Base-by-base conservation (phyloP, 805 yeast genomes). In the Starmerella powellii region DNA sequence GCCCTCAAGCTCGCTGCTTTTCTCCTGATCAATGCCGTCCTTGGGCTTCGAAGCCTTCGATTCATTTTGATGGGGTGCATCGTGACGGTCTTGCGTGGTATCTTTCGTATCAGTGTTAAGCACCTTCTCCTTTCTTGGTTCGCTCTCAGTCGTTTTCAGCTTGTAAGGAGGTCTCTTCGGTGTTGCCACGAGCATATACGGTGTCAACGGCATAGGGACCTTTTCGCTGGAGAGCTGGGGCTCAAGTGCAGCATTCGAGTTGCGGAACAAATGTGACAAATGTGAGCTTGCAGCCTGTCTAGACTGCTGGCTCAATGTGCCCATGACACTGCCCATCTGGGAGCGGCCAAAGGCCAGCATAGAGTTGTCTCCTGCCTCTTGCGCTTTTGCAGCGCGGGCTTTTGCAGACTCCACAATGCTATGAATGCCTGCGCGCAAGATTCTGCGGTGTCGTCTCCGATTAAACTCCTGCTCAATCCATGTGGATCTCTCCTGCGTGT, bases 381-480 rank as follows among this genome's bases (percentile, higher is more conserved):
- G 37, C 4, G 41, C 47, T 30, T 35, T 26, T 12, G 37, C 35
- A 13, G 44, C 45, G 12, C 49, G 38, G 4, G 51, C 40, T 15
- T 34, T 31, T 10, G 49, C 52, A 3, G 42, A 31, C 26, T 48
- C 50, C 5, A 48, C 52, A 18, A 48, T 40, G 37, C 43, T 48
- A 27, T 47, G 40, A 18, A 48, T 47, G 13, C 45, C 46, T 10
- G 56, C 56, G 30, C 72, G 69, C 39, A 67, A 64, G 31, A 76
- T 50, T 41, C 94, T 63, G 54, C 74, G 76, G 43, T 70, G 71
- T 51, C 75, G 74, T 21, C 94, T 67, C 48, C 68, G 72, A 37
- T 67, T 72, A 56, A 81, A 84, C 57, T 85, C 94, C 3, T 66
- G 65, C 29, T 76, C 79, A 28, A 83, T 70, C 96, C 96, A 88